Base-by-base conservation (phyloP, 2,329 filamentous ascomycete genomes). In the Pestalotiopsis sp. region DNA sequence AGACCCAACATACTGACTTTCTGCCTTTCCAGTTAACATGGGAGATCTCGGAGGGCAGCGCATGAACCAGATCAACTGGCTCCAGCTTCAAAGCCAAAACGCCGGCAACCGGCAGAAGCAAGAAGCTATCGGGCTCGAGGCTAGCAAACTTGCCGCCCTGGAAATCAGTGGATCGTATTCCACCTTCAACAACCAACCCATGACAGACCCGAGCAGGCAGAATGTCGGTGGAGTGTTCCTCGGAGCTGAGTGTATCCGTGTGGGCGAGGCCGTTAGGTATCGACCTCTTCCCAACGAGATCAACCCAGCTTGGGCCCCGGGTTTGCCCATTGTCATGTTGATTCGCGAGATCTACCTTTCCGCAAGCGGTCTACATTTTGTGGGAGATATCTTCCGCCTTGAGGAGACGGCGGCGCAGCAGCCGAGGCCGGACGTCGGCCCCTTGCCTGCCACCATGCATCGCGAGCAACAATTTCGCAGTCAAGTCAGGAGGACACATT, bases 91-190 rank as follows among this genome's bases (percentile, higher is more conserved):
- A 7, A 68, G 71, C 13, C 69, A 71, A 56, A 77, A 84, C 59
- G 73, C 77, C 3, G 74, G 75, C 2, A 76, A 84, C 63, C 72
- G 74, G 0, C 74, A 79, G n/a, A 80, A 79, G 69, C 78, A 80
- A 20, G 83, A 85, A 60, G 72, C 81, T 11, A 73, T 86, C 7
- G 78, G 79, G 1, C 79, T 87, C 3, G 85, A 87, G 69, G 85
- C 84, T 0, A 86, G 85, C 4, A 87, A 87, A 72, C 78, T 87
- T 73, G 85, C 83, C 1, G 85, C 84, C 4, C 79, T 79, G 20
- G 84, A 83, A 68, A 81, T 86, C 36, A 84, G 86, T 69, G 80
- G 82, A 67, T 84, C 83, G 1, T 86, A 81, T 74, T 86, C 84
- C 0, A 77, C 85, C n/a, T 87, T 86, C 77, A 83, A 77, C 78